These are phyloP conservation scores for Bryoglossum gracile DNA, from an alignment of 495 filamentous ascomycete genomes.

Conservation along the genomic window DNA sequence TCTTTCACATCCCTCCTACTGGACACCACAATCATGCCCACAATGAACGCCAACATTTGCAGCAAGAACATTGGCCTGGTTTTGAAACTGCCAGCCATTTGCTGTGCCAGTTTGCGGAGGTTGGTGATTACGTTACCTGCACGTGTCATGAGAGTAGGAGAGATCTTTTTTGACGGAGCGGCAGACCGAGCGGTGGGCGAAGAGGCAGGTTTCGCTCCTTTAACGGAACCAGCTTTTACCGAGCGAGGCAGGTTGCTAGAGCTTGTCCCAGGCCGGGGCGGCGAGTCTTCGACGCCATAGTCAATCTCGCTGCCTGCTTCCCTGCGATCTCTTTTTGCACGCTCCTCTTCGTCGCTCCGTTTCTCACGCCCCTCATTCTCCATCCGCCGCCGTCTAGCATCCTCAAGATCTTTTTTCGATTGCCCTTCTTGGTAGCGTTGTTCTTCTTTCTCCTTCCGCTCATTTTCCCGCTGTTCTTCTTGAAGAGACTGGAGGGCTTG, in stretches of 20 bases:
- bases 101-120: constrained; percentile 53
- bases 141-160: constrained; percentile 39
- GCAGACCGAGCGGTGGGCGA: constrained; percentile 20
- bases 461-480: constrained; percentile 60
- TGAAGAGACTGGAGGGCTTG: constrained; percentile 67
- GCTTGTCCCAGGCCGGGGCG: constrained; percentile 2
- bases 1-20: constrained; percentile 70
- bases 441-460: constrained; percentile 56
- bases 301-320: constrained; percentile 46
- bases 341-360: constrained; percentile 28
- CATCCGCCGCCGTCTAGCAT: constrained; percentile 38
- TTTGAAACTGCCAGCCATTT: constrained; percentile 53
- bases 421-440: constrained; percentile 51
- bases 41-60: constrained; percentile 69
- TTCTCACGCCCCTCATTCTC: constrained; percentile 50
- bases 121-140: constrained; percentile 44
- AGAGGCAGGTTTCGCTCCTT: constrained; percentile 23
- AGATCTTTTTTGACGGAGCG: constrained; percentile 29
- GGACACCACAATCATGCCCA: constrained; percentile 73
- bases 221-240: constrained; percentile 32
- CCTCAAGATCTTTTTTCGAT: constrained; percentile 53
- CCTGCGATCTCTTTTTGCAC: constrained; percentile 27
- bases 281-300: constrained; percentile 45
- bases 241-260: neutral
- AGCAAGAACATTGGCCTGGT: constrained; percentile 69